Evolutionary conservation across 2,329 filamentous ascomycete genomes (phyloP).

Genomic region (Didymella pinodella): DNA sequence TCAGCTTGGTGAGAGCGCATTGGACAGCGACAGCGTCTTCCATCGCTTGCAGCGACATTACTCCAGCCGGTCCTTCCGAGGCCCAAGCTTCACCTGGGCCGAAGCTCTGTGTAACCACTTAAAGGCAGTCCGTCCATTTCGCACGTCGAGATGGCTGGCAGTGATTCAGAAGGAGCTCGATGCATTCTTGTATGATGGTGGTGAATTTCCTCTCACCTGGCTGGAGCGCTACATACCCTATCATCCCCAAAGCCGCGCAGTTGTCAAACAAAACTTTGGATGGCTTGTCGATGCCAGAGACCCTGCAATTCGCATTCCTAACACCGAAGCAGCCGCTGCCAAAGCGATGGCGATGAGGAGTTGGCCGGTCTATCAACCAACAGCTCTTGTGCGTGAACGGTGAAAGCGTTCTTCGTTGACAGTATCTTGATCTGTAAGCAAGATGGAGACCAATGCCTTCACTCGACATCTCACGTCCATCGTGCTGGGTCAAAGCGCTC

Average conservation of each 20-base stretch:
- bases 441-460: too few relatives aligned
- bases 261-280: neutral
- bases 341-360: neutral
- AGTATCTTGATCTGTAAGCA: neutral
- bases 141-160: neutral
- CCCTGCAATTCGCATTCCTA: neutral
- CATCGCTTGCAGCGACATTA: slow-evolving; percentile 1
- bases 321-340: neutral
- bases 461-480: too few relatives aligned
- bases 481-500: too few relatives aligned
- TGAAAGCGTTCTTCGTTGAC: neutral
- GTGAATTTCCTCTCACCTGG: neutral
- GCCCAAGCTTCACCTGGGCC: neutral
- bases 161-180: slow-evolving; percentile 5
- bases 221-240: neutral
- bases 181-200: slow-evolving; percentile 7
- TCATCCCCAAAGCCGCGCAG: too few relatives aligned
- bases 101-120: neutral
- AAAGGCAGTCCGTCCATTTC: neutral
- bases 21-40: neutral
- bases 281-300: slow-evolving; percentile 13
- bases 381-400: neutral
- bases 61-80: neutral
- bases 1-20: neutral
- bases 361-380: slow-evolving; percentile 2